phyloP scores from a whole-genome alignment of 768 basidiomycete genomes.

The Boletus subparvulus region DNA sequence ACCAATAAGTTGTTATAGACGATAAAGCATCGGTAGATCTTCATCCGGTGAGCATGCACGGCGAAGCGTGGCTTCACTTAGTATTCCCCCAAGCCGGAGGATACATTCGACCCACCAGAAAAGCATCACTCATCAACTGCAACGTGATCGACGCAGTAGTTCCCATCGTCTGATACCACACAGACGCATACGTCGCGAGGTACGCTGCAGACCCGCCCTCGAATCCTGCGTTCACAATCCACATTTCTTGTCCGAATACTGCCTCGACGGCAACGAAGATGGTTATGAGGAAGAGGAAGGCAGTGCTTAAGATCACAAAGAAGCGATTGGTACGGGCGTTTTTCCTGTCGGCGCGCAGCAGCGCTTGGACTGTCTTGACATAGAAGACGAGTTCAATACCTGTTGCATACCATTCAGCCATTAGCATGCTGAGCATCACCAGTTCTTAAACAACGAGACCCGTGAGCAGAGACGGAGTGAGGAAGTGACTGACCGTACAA shows the following conservation, averaged over 20 bases:
- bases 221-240: constrained; percentile 31
- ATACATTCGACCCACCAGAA: constrained; percentile 28
- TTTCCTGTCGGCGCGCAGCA: background rate
- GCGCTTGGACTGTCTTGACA: constrained; percentile 1
- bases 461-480: background rate
- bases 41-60: background rate
- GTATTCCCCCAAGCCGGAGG: background rate
- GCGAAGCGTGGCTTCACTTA: background rate
- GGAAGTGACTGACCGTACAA: constrained; percentile 5
- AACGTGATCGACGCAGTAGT: constrained; percentile 24
- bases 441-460: background rate
- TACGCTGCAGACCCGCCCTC: constrained; percentile 34
- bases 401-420: background rate
- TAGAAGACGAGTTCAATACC: constrained; percentile 9
- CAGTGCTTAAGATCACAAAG: constrained; percentile 5
- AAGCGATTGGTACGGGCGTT: background rate
- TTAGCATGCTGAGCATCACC: background rate
- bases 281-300: constrained; percentile 27
- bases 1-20: constrained; percentile 24
- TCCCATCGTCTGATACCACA: constrained; percentile 26
- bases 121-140: constrained; percentile 32
- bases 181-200: constrained; percentile 19
- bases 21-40: constrained; percentile 38
- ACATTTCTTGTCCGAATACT: constrained; percentile 29
- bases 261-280: constrained; percentile 18